Base-by-base conservation (phyloP, 2,329 filamentous ascomycete species). In the Fusarium sp. region DNA sequence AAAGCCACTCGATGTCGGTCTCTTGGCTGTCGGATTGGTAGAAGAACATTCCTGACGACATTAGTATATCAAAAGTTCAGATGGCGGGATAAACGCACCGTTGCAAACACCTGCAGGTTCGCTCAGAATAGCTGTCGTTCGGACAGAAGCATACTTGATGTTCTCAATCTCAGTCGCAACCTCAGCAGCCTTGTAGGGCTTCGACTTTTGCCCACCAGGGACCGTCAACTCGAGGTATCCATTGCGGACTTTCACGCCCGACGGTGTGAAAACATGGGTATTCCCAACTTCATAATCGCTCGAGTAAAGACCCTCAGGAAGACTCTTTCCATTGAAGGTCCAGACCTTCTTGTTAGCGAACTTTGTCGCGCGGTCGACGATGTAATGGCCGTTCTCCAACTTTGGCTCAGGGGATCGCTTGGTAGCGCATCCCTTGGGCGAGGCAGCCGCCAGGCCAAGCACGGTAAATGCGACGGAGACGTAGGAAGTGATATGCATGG, bases 1-100 rank as follows among this genome's bases (percentile, higher is more conserved):
- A 81, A 20, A 81, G 78, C 79, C 79, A 81, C 57, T 81, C 79
- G 12, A 81, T 81, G 5, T 81, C 79, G 3, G 74, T 77, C 54
- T 81, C 79, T 30, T 81, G 79, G 9, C 58, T 77, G 20, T 79
- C 73, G 1, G 64, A 72, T 12, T 74, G 24, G 60, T 80, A 81
- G 36, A 79, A 78, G 70, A 81, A 81, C 59, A 80, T 79, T 38
- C 79, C 79, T 81, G 7, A 2, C 1, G 4, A 4, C 0, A 20
- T 72, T 3, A 66, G 38, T 13, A n/a, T 18, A 5, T 9, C 2
- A 4, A 12, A 3, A 22, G 15, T 50, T 8, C 1, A 12, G 1
- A 8, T 13, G 5, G 5, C 2, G 1, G 12, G 13, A 1, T 8
- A 5, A 5, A 7, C 36, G 28, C 63, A 80, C 79, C 79, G 17